phyloP scores from a whole-genome alignment of 176 grass and related monocot species.

The Chloris gayana region DNA sequence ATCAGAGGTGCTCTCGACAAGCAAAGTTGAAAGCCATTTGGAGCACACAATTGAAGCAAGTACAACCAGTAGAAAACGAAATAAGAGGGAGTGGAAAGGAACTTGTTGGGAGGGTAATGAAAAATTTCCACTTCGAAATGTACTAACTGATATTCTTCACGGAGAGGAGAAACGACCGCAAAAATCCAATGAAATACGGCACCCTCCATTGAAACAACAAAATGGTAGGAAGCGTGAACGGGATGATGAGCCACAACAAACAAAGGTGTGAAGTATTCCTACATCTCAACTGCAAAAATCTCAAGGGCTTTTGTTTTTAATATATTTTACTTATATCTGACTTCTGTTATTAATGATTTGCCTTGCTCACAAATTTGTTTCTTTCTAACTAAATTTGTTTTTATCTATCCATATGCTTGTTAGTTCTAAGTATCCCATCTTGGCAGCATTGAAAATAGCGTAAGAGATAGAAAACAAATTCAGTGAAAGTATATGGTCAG shows the following conservation, averaged over 20 bases:
- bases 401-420: neutral
- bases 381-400: neutral
- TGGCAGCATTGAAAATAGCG: neutral
- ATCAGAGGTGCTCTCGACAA: conserved; percentile 30
- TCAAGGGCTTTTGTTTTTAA: too few species aligned
- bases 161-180: conserved; percentile 64
- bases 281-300: neutral
- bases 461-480: neutral
- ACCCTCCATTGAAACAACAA: conserved; percentile 44
- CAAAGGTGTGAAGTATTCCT: conserved; percentile 56
- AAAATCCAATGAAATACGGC: conserved; percentile 47
- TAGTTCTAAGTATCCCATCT: neutral
- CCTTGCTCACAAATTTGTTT: conserved; percentile 6
- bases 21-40: conserved; percentile 48
- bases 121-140: conserved; percentile 79
- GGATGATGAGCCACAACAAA: conserved; percentile 67
- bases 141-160: conserved; percentile 77
- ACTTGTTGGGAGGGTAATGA: conserved; percentile 46
- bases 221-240: conserved; percentile 64
- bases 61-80: conserved; percentile 45
- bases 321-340: neutral
- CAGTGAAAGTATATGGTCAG: neutral
- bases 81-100: conserved; percentile 77
- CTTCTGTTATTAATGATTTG: neutral
- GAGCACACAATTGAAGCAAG: conserved; percentile 52